Evolutionary conservation across 768 basidiomycete genomes (phyloP).

Genomic region (Phylloporus arenicola): DNA sequence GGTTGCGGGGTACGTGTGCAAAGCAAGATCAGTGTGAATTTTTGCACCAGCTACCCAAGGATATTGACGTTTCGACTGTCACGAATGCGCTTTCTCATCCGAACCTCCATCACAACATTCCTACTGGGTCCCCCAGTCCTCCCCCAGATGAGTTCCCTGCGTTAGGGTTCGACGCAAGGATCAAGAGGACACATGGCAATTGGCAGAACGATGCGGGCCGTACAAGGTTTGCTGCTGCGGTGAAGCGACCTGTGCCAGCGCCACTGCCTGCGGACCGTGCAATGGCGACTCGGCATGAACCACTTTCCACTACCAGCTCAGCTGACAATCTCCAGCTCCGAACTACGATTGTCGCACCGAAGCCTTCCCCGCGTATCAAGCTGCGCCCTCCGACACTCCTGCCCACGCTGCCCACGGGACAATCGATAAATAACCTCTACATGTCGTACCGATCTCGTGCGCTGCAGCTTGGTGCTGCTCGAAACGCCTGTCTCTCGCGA

Average conservation of each 20-base stretch:
- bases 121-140: conserved; percentile 30
- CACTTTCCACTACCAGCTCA: conserved; percentile 44
- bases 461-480: conserved; percentile 85
- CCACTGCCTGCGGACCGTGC: conserved; percentile 33
- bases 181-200: conserved; percentile 39
- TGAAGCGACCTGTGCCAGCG: conserved; percentile 57
- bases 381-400: conserved; percentile 77
- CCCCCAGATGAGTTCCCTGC: conserved; percentile 66
- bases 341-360: conserved; percentile 68
- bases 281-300: conserved; percentile 49
- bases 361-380: conserved; percentile 80
- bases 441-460: conserved; percentile 85
- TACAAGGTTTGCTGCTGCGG: conserved; percentile 86
- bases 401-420: conserved; percentile 86
- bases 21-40: conserved; percentile 98
- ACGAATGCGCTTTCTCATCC: conserved; percentile 64
- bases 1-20: conserved; percentile 95
- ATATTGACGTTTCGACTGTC: conserved; percentile 71
- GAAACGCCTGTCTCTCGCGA: conserved; percentile 90
- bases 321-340: conserved; percentile 61
- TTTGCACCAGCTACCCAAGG: conserved; percentile 83
- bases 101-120: conserved; percentile 43
- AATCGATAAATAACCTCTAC: conserved; percentile 73
- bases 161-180: conserved; percentile 47
- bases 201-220: conserved; percentile 72